phyloP scores from a whole-genome alignment of 805 yeast genomes.

The Ogataea ganodermae region DNA sequence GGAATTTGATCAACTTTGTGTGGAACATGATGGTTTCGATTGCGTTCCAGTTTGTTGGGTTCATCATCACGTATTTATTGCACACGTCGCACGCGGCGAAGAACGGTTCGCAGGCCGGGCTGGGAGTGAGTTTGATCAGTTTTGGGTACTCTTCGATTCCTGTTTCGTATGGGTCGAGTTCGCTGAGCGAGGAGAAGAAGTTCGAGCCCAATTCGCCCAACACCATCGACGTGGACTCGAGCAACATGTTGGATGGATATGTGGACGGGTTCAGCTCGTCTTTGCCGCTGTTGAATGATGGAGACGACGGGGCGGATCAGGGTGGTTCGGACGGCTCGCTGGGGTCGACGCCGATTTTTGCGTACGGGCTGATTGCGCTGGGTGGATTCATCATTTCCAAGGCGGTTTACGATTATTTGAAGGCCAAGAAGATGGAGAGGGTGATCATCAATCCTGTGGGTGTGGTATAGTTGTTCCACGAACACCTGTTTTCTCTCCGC shows the following conservation, averaged over 20 bases:
- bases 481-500: no score
- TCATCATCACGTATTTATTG: conserved; percentile 81
- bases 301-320: conserved; percentile 13
- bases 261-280: conserved; percentile 31
- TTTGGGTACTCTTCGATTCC: conserved; percentile 65
- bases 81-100: conserved; percentile 98
- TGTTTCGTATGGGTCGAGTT: conserved; percentile 31
- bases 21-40: conserved; percentile 90
- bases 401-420: conserved; percentile 68
- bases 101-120: conserved; percentile 90
- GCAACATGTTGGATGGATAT: conserved; percentile 26
- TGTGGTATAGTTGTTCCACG: background rate
- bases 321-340: conserved; percentile 9
- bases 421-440: conserved; percentile 76
- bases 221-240: conserved; percentile 45
- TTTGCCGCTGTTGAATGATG: conserved; percentile 15
- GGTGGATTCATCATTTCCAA: conserved; percentile 69
- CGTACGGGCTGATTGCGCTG: conserved; percentile 62
- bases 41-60: conserved; percentile 94
- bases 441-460: conserved; percentile 40
- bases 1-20: conserved; percentile 79
- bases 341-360: conserved; percentile 51
- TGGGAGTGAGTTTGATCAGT: conserved; percentile 80
- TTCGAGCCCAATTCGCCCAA: conserved; percentile 62
- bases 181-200: conserved; percentile 33